Base-by-base conservation (phyloP, 208 protist genomes). In the Leptomonas seymouri region DNA sequence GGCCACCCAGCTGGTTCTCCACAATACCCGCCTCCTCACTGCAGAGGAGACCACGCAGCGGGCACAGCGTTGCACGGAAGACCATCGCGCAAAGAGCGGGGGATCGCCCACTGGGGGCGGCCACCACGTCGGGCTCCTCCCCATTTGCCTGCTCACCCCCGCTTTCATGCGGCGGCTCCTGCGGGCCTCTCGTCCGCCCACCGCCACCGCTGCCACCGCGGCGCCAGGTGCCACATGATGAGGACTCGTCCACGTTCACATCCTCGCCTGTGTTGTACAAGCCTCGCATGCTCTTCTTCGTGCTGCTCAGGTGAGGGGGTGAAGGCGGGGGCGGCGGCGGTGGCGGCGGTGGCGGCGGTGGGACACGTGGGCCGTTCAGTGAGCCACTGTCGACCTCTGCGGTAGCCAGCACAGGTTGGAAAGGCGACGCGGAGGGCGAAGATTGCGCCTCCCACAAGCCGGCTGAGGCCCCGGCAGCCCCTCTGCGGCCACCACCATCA, bases 1-100 rank as follows among this genome's bases (percentile, higher is more conserved):
- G 45, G 0, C 69, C 69, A 34, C 70, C 62, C 31, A 76, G 56
- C 31, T 58, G 23, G 31, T 82, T 71, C 50, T 67, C 64, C 27
- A 83, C 53, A 2, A 62, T 62, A 31, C 73, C 79, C 15, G n/a
- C 58, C 71, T 85, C 80, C 58, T 81, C 80, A 23, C 49, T 61
- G 31, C 62, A 71, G 1, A 85, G 23, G 18, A 67, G 23, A 18
- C 80, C 71, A 8, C 65, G 70, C 58, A 85, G 42, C 4, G 80
- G 75, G 3, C 80, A 65, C 49, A 85, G 65, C 14, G 73, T 77
- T 1, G 68, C 69, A 16, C 64, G 71, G 36, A 78, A 78, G 57
- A 84, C 31, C 42, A 61, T 54, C 25, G 58, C 50, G 16, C 56
- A 59, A 20, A 56, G 50, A 9, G 53, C 50, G 0, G 51, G 63